Base-by-base conservation (phyloP, 768 basidiomycete species). In the Brasilioporus rufonigricans region DNA sequence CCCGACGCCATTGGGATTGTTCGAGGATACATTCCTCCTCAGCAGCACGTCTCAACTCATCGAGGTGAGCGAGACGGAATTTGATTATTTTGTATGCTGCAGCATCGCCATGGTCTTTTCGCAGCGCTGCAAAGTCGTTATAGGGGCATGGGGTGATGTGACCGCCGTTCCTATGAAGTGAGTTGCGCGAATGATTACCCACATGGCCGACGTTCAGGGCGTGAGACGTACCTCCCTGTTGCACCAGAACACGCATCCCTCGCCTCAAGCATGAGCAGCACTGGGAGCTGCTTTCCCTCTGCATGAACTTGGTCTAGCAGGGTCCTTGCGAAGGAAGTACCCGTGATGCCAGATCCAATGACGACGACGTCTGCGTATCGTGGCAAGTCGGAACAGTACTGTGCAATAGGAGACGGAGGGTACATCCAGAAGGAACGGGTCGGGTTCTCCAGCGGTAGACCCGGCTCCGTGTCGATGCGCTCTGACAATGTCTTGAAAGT, bases 201-300 rank as follows among this genome's bases (percentile, higher is more conserved):
- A n/a, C n/a, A 24, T 21, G 12, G 9, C 8, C 24, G 12, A 27
- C 8, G 21, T 12, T 8, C 11, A 11, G 12, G n/a, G n/a, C 35
- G n/a, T 14, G n/a, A 14, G 13, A 70, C 75, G n/a, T 53, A 84
- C 85, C 87, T 76, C 35, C 81, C 88, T 0, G 87, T 88, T 8
- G 88, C 88, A 1, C 88, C 88, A 0, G 85, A 87, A 61, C 88
- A 90, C 0, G 77, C 76, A 12, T 89, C 87, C 50, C 93, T 73
- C 4, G 92, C 93, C 61, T 96, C 93, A 21, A 96, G 77, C 75
- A 93, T 84, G 21, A 91, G 80, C 2, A 94, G 67, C 35, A 73
- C 70, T 14, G 81, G 55, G 8, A 29, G 19, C 10, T 58, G 52
- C 26, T 64, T 66, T 24, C 63, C 67, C 10, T 62, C 56, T 46